These are phyloP conservation scores for Cyclotella choctawhatcheeana DNA, from an alignment of 108 stramenopile species.

Conservation along the genomic window DNA sequence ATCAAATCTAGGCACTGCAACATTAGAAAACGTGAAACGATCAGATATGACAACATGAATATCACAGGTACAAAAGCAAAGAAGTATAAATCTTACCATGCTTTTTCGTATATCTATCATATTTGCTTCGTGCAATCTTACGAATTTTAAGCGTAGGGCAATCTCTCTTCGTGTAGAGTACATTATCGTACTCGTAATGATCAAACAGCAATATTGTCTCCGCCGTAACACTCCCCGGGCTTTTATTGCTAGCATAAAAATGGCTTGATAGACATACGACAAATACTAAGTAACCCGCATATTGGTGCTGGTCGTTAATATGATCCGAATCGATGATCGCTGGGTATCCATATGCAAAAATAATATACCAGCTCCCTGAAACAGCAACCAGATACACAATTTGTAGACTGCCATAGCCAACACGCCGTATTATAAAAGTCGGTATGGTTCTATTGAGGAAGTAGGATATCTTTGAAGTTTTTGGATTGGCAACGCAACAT, in stretches of 20 bases:
- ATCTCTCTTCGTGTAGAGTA: slow-evolving; percentile 64
- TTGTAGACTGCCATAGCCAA: slow-evolving; percentile 29
- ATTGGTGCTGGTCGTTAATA: slow-evolving; percentile 63
- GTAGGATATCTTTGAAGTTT: slow-evolving; percentile 19
- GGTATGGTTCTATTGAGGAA: slow-evolving; percentile 32
- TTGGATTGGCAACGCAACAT: slow-evolving; percentile 44
- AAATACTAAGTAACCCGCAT: slow-evolving; percentile 74
- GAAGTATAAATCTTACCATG: slow-evolving; percentile 50
- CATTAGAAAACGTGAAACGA: not conserved
- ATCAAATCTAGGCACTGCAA: slow-evolving; percentile 70
- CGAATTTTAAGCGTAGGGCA: slow-evolving; percentile 73
- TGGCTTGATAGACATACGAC: slow-evolving; percentile 69
- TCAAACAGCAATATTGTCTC: slow-evolving; percentile 66
- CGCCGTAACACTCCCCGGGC: slow-evolving; percentile 75
- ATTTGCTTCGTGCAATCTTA: slow-evolving; percentile 82
- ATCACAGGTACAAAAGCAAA: not conserved
- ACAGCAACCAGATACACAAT: slow-evolving; percentile 61
- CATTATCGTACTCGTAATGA: slow-evolving; percentile 84
- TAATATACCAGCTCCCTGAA: slow-evolving; percentile 74
- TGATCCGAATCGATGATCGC: slow-evolving; percentile 57
- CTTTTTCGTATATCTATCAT: slow-evolving; percentile 70
- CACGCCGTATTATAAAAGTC: not conserved
- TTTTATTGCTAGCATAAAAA: slow-evolving; percentile 54
- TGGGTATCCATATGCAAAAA: slow-evolving; percentile 74
- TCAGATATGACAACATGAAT: not conserved